Conservation (phyloP, 2,329 filamentous ascomycete genomes). For the Phialemoniopsis sp. region DNA sequence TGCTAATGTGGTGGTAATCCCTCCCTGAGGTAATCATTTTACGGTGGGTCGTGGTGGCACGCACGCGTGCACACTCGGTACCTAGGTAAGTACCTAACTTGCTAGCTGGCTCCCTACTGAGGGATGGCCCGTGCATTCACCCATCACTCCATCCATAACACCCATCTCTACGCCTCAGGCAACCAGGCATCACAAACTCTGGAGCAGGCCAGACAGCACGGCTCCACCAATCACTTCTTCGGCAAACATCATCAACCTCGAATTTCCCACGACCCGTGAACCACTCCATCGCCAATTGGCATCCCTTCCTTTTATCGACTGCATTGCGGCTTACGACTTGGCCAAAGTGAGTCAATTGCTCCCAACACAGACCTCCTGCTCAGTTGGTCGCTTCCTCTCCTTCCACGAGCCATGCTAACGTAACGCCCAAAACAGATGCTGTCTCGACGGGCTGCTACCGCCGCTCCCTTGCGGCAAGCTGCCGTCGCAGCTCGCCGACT, state of each 20-base stretch:
- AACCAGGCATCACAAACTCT: slow-evolving; percentile 13
- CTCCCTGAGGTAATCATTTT: too few relatives aligned
- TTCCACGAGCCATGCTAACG: too few relatives aligned
- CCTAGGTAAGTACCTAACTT: too few relatives aligned
- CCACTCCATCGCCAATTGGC: slow-evolving; percentile 18
- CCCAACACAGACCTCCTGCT: neutral
- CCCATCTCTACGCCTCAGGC: slow-evolving; percentile 35
- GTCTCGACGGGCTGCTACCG: slow-evolving; percentile 53
- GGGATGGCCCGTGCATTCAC: too few relatives aligned
- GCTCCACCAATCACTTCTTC: slow-evolving; percentile 5
- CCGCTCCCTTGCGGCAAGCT: slow-evolving; percentile 39
- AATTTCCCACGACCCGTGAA: slow-evolving; percentile 1
- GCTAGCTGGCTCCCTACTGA: too few relatives aligned
- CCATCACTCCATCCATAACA: too few relatives aligned
- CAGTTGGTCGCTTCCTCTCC: too few relatives aligned
- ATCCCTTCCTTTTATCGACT: slow-evolving; percentile 17
- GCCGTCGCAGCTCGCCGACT: slow-evolving; percentile 42
- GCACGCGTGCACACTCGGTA: too few relatives aligned
- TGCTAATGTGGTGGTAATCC: too few relatives aligned
- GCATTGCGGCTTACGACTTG: slow-evolving; percentile 24
- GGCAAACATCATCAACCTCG: slow-evolving; percentile 20
- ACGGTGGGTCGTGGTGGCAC: too few relatives aligned
- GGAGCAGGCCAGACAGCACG: too few relatives aligned
- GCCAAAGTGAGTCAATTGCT: slow-evolving; percentile 24
- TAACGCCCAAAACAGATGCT: slow-evolving; percentile 52